A percentile compares a stretch with the other conserved stretches of the same genome.
Evolutionary conservation across 176 grass and related monocot species (phyloP).

Genomic region (Elymus sibiricus): DNA sequence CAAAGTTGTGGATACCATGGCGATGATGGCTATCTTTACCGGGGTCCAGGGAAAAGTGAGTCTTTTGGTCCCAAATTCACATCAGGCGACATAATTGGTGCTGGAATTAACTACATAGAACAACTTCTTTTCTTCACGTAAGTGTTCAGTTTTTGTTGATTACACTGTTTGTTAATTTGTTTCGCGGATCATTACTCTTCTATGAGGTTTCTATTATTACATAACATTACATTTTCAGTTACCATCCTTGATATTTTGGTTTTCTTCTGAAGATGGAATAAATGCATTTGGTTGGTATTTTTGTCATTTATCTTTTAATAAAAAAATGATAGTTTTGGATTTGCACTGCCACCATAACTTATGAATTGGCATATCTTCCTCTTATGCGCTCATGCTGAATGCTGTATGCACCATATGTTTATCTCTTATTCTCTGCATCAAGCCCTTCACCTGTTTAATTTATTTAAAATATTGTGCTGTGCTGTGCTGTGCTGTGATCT

Average conservation of each 20-base stretch:
- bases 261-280: conserved; percentile 1
- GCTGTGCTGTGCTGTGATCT: neutral
- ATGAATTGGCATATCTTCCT: neutral
- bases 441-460: neutral
- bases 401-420: neutral
- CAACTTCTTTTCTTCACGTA: conserved; percentile 96
- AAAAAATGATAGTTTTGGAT: conserved; percentile 11
- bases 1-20: conserved; percentile 96
- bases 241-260: neutral
- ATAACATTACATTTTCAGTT: neutral
- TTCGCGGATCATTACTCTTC: conserved; percentile 10
- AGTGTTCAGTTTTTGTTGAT: conserved; percentile 33
- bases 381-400: conserved; percentile 13
- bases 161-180: neutral
- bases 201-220: neutral
- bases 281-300: neutral
- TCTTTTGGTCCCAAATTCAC: conserved; percentile 92
- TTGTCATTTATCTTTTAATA: neutral
- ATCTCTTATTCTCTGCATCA: neutral
- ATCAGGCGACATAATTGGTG: conserved; percentile 76
- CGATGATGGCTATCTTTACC: conserved; percentile 78
- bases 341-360: neutral
- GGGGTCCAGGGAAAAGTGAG: conserved; percentile 54
- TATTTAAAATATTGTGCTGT: neutral
- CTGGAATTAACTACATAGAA: conserved; percentile 82